Evolutionary conservation across 2,329 filamentous ascomycete genomes (phyloP).

Genomic region (Fusarium mexicanum): DNA sequence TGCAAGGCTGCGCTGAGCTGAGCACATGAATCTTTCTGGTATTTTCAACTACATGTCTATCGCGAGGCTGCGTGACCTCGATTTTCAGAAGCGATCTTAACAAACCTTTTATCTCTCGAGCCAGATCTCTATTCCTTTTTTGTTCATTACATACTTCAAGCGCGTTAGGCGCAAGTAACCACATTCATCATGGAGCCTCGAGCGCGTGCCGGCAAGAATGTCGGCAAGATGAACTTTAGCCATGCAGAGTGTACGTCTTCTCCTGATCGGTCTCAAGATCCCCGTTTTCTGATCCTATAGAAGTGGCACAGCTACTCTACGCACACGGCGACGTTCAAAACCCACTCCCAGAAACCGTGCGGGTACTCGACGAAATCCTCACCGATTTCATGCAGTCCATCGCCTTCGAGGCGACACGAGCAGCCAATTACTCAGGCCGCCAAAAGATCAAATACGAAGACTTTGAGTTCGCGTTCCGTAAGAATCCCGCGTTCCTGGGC

Average conservation of each 20-base stretch:
- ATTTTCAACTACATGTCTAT: slow-evolving; percentile 35
- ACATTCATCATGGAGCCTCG: slow-evolving; percentile 74
- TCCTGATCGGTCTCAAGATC: neutral
- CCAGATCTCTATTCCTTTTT: neutral
- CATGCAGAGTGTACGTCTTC: slow-evolving; percentile 70
- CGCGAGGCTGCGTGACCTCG: slow-evolving; percentile 23
- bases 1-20: slow-evolving; percentile 25
- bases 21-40: slow-evolving; percentile 14
- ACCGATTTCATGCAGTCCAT: slow-evolving; percentile 97
- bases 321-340: slow-evolving; percentile 81
- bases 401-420: slow-evolving; percentile 87
- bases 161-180: slow-evolving; percentile 9
- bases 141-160: slow-evolving; percentile 1
- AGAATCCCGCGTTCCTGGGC: slow-evolving; percentile 86
- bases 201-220: slow-evolving; percentile 80
- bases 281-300: neutral
- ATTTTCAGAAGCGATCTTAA: neutral
- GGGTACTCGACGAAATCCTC: slow-evolving; percentile 91
- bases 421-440: slow-evolving; percentile 85
- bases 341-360: slow-evolving; percentile 84
- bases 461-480: slow-evolving; percentile 91
- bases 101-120: neutral
- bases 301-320: slow-evolving; percentile 79
- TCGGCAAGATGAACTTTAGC: slow-evolving; percentile 84
- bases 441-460: slow-evolving; percentile 99